These are phyloP conservation scores for Phytopythium delawarense DNA, from an alignment of 352 stramenopile genomes.

Conservation along the genomic window DNA sequence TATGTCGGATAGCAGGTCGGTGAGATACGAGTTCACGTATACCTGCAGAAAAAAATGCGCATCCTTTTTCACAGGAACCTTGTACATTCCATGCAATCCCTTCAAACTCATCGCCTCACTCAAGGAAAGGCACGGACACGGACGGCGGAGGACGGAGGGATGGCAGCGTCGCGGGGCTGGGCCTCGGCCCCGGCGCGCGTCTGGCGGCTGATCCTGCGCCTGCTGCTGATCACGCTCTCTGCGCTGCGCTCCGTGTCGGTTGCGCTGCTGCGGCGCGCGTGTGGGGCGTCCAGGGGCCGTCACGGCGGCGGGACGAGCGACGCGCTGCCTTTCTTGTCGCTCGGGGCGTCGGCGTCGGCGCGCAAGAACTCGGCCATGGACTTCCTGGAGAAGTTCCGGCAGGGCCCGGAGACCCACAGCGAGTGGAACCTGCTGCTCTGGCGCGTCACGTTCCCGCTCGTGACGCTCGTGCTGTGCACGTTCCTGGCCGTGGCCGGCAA, in stretches of 20 bases:
- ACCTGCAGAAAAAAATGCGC: no score
- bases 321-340: constrained; percentile 2
- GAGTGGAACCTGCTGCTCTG: constrained; percentile 81
- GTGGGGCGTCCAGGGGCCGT: neutral
- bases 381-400: constrained; percentile 70
- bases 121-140: no score
- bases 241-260: neutral
- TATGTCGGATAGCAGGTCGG: no score
- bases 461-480: constrained; percentile 74
- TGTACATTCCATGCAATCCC: no score
- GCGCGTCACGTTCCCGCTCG: constrained; percentile 76
- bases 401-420: constrained; percentile 65
- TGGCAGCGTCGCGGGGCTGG: no score
- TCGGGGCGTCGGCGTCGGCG: neutral
- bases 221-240: neutral
- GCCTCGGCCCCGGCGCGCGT: neutral
- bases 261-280: neutral
- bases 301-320: neutral
- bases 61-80: no score
- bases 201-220: neutral
- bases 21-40: no score
- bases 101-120: no score
- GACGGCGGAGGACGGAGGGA: neutral
- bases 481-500: constrained; percentile 57
- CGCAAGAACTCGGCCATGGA: constrained; percentile 34